Percentiles rank a stretch among this genome's conserved stretches.
Conservation (phyloP, 164 flowering plant species). For the Sedum album region DNA sequence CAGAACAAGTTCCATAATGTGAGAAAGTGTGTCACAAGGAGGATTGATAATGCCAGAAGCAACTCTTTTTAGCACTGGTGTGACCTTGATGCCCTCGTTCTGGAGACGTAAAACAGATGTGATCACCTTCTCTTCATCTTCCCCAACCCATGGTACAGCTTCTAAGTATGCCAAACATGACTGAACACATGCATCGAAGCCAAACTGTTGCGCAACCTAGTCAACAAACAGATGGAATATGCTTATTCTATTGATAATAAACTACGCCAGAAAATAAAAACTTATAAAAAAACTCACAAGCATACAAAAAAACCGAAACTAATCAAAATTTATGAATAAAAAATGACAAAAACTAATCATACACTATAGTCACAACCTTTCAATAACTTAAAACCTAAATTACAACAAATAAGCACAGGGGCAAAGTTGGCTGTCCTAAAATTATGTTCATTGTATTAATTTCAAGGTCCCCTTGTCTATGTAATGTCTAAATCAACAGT, state of each 20-base stretch:
- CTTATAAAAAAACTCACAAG: background rate
- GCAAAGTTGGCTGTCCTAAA: background rate
- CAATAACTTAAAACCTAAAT: background rate
- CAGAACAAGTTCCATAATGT: conserved; percentile 77
- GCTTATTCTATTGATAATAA: background rate
- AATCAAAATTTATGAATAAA: background rate
- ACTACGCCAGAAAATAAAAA: background rate
- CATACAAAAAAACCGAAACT: background rate
- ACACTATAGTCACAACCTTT: background rate
- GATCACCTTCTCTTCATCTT: conserved; percentile 92
- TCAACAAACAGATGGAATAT: background rate
- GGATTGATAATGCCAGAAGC: conserved; percentile 42
- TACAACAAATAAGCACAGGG: background rate
- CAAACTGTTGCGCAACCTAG: conserved; percentile 76
- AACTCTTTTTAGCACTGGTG: conserved; percentile 67
- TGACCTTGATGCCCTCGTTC: conserved; percentile 39
- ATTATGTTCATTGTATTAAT: background rate
- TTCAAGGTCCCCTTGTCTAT: background rate
- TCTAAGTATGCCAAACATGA: conserved; percentile 89
- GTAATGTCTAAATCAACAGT: conserved; percentile 1
- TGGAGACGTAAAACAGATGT: conserved; percentile 56
- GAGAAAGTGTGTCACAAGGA: conserved; percentile 57
- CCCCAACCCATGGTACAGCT: conserved; percentile 98
- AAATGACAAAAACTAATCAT: background rate
- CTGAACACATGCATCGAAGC: conserved; percentile 56